Percentiles rank a stretch among this genome's conserved stretches.
phyloP scores from a whole-genome alignment of 2,329 filamentous ascomycete species.

The Penicillium hordei region DNA sequence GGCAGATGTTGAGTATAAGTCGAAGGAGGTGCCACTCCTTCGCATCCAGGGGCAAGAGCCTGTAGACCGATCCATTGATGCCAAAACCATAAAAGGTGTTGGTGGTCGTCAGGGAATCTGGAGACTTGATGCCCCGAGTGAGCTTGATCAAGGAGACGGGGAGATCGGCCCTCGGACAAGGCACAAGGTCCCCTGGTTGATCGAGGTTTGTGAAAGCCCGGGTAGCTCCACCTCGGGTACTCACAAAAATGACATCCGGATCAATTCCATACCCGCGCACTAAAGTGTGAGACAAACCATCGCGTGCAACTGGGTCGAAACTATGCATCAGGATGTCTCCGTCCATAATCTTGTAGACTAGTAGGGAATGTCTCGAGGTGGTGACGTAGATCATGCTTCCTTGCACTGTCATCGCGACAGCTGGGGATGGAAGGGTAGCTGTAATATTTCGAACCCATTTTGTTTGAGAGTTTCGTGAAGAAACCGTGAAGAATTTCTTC shows the following conservation, averaged over 20 bases:
- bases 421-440: slow-evolving; percentile 49
- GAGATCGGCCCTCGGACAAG: slow-evolving; percentile 35
- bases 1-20: slow-evolving; percentile 69
- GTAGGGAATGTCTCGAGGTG: slow-evolving; percentile 55
- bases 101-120: slow-evolving; percentile 20
- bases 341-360: slow-evolving; percentile 47
- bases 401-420: slow-evolving; percentile 51
- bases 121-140: slow-evolving; percentile 17
- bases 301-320: slow-evolving; percentile 34
- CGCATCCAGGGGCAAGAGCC: slow-evolving; percentile 65
- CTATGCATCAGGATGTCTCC: slow-evolving; percentile 36
- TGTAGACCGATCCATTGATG: slow-evolving; percentile 67
- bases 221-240: slow-evolving; percentile 54
- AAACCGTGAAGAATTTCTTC: slow-evolving; percentile 44
- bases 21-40: slow-evolving; percentile 67
- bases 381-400: slow-evolving; percentile 54
- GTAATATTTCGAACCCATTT: slow-evolving; percentile 45
- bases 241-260: slow-evolving; percentile 50
- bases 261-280: slow-evolving; percentile 35
- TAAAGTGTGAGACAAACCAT: slow-evolving; percentile 37
- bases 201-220: slow-evolving; percentile 38
- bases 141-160: slow-evolving; percentile 38
- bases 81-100: slow-evolving; percentile 63
- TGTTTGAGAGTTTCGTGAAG: slow-evolving; percentile 42
- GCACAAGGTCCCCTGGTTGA: slow-evolving; percentile 29